Percentiles rank a stretch among this genome's conserved stretches.
These are phyloP conservation scores for slime mould (Dictyostelium discoideum) DNA, from an alignment of 78 protist species.

Conservation along the genomic window DNA sequence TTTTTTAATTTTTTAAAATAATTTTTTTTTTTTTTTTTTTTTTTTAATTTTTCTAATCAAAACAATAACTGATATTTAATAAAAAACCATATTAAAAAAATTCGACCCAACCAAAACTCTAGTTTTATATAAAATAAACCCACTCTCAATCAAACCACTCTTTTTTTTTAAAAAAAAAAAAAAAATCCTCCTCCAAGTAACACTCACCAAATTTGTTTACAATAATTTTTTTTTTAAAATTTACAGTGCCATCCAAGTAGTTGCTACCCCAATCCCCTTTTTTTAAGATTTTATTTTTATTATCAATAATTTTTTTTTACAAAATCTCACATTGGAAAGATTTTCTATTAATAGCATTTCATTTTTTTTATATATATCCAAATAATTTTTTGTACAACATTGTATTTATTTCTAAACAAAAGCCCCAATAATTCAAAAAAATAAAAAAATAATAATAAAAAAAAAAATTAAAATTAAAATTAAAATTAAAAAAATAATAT, in stretches of 20 bases:
- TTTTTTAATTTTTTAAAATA: no score
- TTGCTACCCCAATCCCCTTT: neutral
- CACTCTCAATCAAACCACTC: neutral
- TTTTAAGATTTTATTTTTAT: neutral
- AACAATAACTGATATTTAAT: neutral
- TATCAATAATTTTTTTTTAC: neutral
- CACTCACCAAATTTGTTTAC: neutral
- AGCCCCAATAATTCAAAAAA: neutral
- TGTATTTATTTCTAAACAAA: neutral
- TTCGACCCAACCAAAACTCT: neutral
- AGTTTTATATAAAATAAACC: neutral
- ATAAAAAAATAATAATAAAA: neutral
- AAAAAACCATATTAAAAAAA: neutral
- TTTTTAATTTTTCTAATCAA: no score
- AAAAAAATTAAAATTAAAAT: neutral
- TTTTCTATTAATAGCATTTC: neutral
- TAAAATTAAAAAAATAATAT: neutral
- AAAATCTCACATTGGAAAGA: neutral
- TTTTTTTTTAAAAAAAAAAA: no score
- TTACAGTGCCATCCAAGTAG: neutral
- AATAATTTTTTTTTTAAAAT: no score
- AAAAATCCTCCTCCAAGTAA: neutral
- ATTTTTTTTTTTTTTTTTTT: no score
- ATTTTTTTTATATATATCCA: neutral
- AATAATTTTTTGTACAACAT: neutral